phyloP scores from a whole-genome alignment of 1,284 basidiomycete genomes.

The Trichosporon sp. region DNA sequence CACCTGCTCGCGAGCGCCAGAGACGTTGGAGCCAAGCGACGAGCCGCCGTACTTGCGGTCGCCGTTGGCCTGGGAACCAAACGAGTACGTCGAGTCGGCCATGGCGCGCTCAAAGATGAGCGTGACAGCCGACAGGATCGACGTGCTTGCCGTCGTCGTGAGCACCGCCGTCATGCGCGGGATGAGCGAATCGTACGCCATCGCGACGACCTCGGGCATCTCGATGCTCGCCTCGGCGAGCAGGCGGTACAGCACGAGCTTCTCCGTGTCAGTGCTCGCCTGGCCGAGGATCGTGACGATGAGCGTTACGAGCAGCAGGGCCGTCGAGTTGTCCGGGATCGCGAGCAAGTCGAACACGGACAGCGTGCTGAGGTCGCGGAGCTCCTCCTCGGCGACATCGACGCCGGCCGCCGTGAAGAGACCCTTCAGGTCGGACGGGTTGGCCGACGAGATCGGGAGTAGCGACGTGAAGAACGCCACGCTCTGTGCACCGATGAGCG shows the following conservation, averaged over 20 bases:
- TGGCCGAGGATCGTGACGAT: conserved; percentile 72
- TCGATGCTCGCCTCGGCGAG: conserved; percentile 71
- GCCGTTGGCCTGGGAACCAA: conserved; percentile 35
- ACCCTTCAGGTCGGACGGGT: conserved; percentile 61
- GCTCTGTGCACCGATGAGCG: conserved; percentile 63
- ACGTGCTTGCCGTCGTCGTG: conserved; percentile 70
- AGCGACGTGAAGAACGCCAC: conserved; percentile 81
- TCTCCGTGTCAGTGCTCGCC: conserved; percentile 76
- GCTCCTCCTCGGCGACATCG: conserved; percentile 61
- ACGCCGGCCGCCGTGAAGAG: conserved; percentile 68
- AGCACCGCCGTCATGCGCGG: conserved; percentile 77
- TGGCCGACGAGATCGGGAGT: conserved; percentile 67
- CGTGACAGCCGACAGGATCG: conserved; percentile 71
- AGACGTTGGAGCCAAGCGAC: neutral
- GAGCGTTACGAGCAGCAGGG: conserved; percentile 74
- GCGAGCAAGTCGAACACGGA: conserved; percentile 58
- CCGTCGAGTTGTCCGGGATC: conserved; percentile 64
- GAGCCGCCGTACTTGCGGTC: conserved; percentile 17
- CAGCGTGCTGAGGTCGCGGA: conserved; percentile 59
- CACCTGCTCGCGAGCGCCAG: conserved; percentile 40
- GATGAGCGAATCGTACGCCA: conserved; percentile 77
- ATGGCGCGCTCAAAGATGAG: conserved; percentile 65
- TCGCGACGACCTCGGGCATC: conserved; percentile 73
- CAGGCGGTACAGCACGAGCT: conserved; percentile 74
- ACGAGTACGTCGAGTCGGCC: conserved; percentile 44